phyloP scores from a whole-genome alignment of 306 rosid species.

The Lagenaria siceraria region DNA sequence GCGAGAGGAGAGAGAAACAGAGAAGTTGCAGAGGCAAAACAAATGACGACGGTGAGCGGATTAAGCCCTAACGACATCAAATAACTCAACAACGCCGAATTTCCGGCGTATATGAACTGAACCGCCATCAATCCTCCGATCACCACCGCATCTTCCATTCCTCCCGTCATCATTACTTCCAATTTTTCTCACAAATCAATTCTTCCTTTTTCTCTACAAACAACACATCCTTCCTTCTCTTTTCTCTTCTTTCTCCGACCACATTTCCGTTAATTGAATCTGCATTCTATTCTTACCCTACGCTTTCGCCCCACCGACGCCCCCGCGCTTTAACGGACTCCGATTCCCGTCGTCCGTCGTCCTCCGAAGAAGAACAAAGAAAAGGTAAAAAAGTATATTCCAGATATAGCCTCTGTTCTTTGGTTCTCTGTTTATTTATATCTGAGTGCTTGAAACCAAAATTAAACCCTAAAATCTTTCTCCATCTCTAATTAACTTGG shows the following conservation, averaged over 20 bases:
- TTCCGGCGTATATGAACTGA: conserved; percentile 59
- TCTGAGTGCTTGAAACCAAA: neutral
- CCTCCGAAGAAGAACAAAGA: neutral
- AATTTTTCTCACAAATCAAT: neutral
- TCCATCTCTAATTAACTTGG: neutral
- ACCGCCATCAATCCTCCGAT: conserved; percentile 46
- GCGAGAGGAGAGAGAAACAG: conserved; percentile 57
- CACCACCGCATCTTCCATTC: conserved; percentile 32
- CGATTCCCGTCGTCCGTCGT: neutral
- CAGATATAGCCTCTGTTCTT: neutral
- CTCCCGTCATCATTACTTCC: neutral
- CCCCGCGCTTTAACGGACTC: neutral
- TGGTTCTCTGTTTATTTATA: neutral
- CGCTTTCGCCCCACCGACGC: neutral
- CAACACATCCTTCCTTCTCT: neutral
- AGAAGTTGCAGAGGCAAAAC: conserved; percentile 49
- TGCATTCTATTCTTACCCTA: neutral
- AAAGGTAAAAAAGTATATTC: neutral
- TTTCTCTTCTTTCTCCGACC: neutral
- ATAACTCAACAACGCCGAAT: conserved; percentile 44
- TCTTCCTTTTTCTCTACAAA: neutral
- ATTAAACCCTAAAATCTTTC: neutral
- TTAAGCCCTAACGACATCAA: conserved; percentile 53
- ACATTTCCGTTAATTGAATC: neutral
- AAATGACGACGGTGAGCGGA: conserved; percentile 48